Evolutionary conservation across 1,284 basidiomycete genomes (phyloP).

Genomic region (Takashimella tepidaria): DNA sequence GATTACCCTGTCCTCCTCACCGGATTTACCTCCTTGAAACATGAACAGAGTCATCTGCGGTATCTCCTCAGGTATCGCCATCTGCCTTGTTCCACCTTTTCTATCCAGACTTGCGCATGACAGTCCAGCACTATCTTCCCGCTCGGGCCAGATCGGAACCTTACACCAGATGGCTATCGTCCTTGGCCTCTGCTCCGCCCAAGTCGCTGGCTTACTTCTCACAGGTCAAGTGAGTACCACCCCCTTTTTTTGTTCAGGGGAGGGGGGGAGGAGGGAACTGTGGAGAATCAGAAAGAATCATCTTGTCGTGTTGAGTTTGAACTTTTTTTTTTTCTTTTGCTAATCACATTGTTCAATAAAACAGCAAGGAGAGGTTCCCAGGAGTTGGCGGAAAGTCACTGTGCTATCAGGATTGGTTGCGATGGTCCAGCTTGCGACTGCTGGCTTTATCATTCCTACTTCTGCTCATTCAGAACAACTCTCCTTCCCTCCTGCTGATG

Average conservation of each 20-base stretch:
- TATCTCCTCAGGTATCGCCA: slow-evolving; percentile 70
- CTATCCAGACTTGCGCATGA: slow-evolving; percentile 74
- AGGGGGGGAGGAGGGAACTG: no score
- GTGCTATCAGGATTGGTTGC: slow-evolving; percentile 61
- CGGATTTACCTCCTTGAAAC: neutral
- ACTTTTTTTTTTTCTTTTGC: no score
- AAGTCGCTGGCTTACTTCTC: slow-evolving; percentile 49
- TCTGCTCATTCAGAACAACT: neutral
- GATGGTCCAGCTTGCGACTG: slow-evolving; percentile 53
- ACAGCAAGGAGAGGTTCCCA: slow-evolving; percentile 39
- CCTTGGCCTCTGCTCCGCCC: slow-evolving; percentile 72
- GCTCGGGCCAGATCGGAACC: slow-evolving; percentile 56
- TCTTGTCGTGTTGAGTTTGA: no score
- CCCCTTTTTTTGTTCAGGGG: no score
- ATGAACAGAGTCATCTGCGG: slow-evolving; percentile 75
- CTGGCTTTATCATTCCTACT: slow-evolving; percentile 3
- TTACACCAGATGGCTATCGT: slow-evolving; percentile 85
- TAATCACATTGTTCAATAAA: neutral
- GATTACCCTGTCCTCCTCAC: neutral
- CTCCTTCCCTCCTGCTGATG: neutral
- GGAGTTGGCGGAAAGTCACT: slow-evolving; percentile 67
- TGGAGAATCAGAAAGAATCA: no score
- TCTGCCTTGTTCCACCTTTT: slow-evolving; percentile 82
- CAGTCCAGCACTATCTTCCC: slow-evolving; percentile 17
- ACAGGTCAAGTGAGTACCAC: slow-evolving; percentile 47